These are phyloP conservation scores for Rheum nobile DNA, from an alignment of 148 eudicot genomes.

Conservation along the genomic window DNA sequence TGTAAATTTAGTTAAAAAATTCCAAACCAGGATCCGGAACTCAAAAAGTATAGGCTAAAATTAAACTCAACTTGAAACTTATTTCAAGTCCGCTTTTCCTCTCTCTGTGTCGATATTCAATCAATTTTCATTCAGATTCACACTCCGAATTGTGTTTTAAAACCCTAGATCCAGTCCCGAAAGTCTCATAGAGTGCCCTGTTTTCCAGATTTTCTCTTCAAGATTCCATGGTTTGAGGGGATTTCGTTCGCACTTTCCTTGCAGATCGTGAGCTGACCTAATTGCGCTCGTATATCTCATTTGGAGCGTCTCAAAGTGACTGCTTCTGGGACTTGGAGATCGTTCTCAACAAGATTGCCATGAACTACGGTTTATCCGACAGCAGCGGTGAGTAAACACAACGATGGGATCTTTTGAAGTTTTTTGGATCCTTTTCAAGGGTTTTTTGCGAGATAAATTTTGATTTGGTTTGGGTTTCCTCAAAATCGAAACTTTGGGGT, in stretches of 20 bases:
- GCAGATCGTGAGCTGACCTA: slow-evolving; percentile 11
- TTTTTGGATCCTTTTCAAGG: background rate
- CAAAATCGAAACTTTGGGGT: background rate
- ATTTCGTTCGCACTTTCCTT: background rate
- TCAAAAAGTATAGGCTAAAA: slow-evolving; percentile 17
- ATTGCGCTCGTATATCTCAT: slow-evolving; percentile 7
- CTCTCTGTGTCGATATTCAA: slow-evolving; percentile 9
- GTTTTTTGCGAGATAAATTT: slow-evolving; percentile 6
- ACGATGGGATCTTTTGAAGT: slow-evolving; percentile 6
- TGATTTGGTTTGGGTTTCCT: background rate
- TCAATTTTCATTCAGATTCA: slow-evolving; percentile 14
- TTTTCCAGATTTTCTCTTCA: background rate
- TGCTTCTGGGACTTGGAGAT: background rate
- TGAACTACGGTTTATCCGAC: slow-evolving; percentile 43
- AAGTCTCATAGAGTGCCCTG: background rate
- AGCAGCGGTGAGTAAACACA: slow-evolving; percentile 47
- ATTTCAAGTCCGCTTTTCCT: slow-evolving; percentile 31
- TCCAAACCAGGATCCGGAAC: slow-evolving; percentile 18
- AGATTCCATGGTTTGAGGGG: background rate
- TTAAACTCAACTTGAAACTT: background rate
- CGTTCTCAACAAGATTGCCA: slow-evolving; percentile 15
- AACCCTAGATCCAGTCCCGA: slow-evolving; percentile 4
- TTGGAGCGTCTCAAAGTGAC: background rate
- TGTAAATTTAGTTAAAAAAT: background rate
- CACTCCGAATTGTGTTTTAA: slow-evolving; percentile 11